Evolutionary conservation across 2,329 filamentous ascomycete species (phyloP).

Genomic region (Helotiales sp.): DNA sequence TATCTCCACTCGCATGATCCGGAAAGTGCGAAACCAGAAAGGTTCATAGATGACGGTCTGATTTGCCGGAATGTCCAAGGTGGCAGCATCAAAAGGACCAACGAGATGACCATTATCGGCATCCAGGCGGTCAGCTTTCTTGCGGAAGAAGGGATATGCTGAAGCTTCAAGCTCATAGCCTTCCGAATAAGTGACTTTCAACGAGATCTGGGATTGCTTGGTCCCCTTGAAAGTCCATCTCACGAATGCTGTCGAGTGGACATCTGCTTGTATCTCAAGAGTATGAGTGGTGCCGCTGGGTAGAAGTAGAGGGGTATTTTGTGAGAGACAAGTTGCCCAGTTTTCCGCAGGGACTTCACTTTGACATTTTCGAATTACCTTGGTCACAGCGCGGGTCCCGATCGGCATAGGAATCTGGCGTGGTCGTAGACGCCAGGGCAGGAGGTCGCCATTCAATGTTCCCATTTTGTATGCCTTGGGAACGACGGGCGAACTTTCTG

Average conservation of each 20-base stretch:
- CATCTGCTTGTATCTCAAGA: slow-evolving; percentile 30
- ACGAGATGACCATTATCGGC: slow-evolving; percentile 33
- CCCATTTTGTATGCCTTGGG: slow-evolving; percentile 31
- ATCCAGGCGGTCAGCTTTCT: slow-evolving; percentile 40
- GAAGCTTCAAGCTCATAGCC: slow-evolving; percentile 37
- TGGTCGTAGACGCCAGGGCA: slow-evolving; percentile 41
- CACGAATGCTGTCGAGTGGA: slow-evolving; percentile 33
- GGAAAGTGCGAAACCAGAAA: slow-evolving; percentile 44
- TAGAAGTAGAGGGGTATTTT: slow-evolving; percentile 12
- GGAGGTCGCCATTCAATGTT: slow-evolving; percentile 40
- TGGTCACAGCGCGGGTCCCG: slow-evolving; percentile 21
- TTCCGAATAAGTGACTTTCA: slow-evolving; percentile 36
- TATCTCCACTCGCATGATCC: slow-evolving; percentile 37
- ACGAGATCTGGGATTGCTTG: slow-evolving; percentile 6
- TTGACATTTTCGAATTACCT: slow-evolving; percentile 28
- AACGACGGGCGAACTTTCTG: background rate
- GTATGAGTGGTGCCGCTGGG: slow-evolving; percentile 20
- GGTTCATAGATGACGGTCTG: slow-evolving; percentile 35
- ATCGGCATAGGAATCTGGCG: slow-evolving; percentile 36
- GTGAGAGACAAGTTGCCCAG: slow-evolving; percentile 21
- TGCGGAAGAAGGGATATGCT: slow-evolving; percentile 41
- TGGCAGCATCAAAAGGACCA: slow-evolving; percentile 39
- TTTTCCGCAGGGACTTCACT: slow-evolving; percentile 3
- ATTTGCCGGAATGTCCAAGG: slow-evolving; percentile 25
- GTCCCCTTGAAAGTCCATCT: slow-evolving; percentile 17